Percentiles rank a stretch among this genome's conserved stretches.
Conservation (phyloP, 2,329 filamentous ascomycete species). For the Pezicula radicicola region DNA sequence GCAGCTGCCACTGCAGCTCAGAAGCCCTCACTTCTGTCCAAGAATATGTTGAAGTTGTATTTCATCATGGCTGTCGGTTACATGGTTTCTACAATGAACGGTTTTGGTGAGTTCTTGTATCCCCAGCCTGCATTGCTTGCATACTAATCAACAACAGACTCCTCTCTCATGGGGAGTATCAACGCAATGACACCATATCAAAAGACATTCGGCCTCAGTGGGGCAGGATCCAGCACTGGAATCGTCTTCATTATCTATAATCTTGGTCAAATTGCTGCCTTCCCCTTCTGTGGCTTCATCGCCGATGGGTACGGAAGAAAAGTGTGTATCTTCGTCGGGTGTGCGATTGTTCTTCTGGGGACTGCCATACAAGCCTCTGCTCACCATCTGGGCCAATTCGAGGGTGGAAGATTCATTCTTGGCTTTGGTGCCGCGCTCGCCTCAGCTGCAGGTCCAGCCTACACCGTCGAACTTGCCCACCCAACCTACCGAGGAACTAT, state of each 20-base stretch:
- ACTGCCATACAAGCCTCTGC: constrained; percentile 48
- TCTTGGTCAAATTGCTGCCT: constrained; percentile 46
- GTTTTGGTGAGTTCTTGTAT: constrained; percentile 34
- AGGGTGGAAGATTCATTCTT: constrained; percentile 52
- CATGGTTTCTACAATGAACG: constrained; percentile 49
- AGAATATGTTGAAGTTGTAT: constrained; percentile 41
- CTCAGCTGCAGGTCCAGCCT: constrained; percentile 58
- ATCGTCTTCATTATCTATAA: constrained; percentile 47
- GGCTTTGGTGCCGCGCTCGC: constrained; percentile 58
- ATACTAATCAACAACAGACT: constrained; percentile 34
- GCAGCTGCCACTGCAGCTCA: constrained; percentile 29
- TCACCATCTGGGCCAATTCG: constrained; percentile 46
- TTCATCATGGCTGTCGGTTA: constrained; percentile 37
- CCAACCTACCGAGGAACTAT: constrained; percentile 59
- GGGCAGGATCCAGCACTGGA: constrained; percentile 44
- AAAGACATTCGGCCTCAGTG: constrained; percentile 42
- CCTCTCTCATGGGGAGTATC: constrained; percentile 49
- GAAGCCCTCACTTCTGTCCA: constrained; percentile 32
- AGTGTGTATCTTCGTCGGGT: constrained; percentile 53
- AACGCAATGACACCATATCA: constrained; percentile 51
- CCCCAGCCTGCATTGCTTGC: background rate
- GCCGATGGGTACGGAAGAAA: constrained; percentile 51
- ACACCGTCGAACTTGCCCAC: constrained; percentile 61
- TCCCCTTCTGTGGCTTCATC: constrained; percentile 48
- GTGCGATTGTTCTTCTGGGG: constrained; percentile 47